Evolutionary conservation across 1,284 basidiomycete genomes (phyloP), one percentile per base, ranked within the genome.

Genomic region (Sutorius eximius): DNA sequence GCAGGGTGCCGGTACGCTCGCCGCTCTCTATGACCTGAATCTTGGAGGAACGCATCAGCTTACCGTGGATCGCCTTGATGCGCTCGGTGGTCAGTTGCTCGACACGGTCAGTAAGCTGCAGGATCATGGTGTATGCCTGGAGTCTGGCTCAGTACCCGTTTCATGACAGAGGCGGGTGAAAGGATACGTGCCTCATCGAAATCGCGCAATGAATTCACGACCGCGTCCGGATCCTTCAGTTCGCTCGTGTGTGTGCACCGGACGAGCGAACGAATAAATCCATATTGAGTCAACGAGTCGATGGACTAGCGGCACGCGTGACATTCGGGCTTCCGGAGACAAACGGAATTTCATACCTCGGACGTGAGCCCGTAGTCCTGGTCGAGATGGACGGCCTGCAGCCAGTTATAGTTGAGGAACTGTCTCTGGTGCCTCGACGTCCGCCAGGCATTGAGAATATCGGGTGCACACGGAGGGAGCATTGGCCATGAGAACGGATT

Each of bases 41-140:
- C 59, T 69, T 72, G 51, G 71, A 71, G n/a, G 70, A 58, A n/a
- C 64, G 59, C 67, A 69, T 71, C 16, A 69, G 55, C 42, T 60
- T 70, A 16, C 51, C 30, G 29, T 69, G 67, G 34, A 71, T 65
- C 3, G 44, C 57, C 36, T 71, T 71, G 53, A 72, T 63, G 49
- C 41, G 59, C 18, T 62, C 67, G 0, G 70, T 65, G 4, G 70
- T 69, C 37, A 69, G 48, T n/a, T 53, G 56, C 29, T 69, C 67
- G 6, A 67, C 64, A 24, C 27, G 50, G 30, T 69, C 69, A 27
- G 52, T 44, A 15, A 70, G 55, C 20, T 57, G 54, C 5, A 70
- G 24, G 36, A 68, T 49, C 2, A 43, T 46, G 34, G 56, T 20
- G 33, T 69, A 72, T 33, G 69, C 70, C 67, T 69, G 40, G 12